Evolutionary conservation across 1,139 yeast species (phyloP), one percentile per base, ranked within the genome.

Genomic region (Ogataea hybrid): DNA sequence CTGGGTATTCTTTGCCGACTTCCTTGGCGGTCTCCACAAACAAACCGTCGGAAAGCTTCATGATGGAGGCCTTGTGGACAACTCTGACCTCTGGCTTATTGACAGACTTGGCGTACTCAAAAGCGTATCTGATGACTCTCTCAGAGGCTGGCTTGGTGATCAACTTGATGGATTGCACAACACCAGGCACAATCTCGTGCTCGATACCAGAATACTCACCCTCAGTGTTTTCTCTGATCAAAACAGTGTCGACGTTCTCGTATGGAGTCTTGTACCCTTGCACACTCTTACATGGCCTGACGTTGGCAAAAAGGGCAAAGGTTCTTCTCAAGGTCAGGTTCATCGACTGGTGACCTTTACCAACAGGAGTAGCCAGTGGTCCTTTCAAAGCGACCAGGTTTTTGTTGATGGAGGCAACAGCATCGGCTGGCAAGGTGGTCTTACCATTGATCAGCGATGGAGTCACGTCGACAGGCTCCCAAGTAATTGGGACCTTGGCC

Each of bases 191-290:
- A 52, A 92, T 90, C 53, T 90, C 85, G 75, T 92, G 98, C 75
- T 92, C 98, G 58, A 92, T 90, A 71, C 98, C 98, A 32, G 97
- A 89, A 75, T 92, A 92, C 73, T 92, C 98, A 71, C 97, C 98
- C 73, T 92, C 98, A 58, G 98, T 92, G 80, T 92, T 92, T 73
- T 92, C 98, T 78, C 98, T 88, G 68, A 92, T 89, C 64, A 92
- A 77, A 39, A 92, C 97, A 51, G 96, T 84, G 71, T 92, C 95
- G 54, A 92, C 97, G 65, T 87, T 77, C 59, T 87, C 84, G 73
- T 90, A 92, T 37, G 97, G 95, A 51, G 97, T 92, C 69, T 90
- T 79, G 80, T 79, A 92, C 58, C 98, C 98, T 52, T 78, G 85
- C 57, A 92, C 80, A 45, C 95, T 84, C 71, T 84, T 84, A 70